phyloP scores from a whole-genome alignment of 768 basidiomycete genomes.

The Lentinus tigrinus region DNA sequence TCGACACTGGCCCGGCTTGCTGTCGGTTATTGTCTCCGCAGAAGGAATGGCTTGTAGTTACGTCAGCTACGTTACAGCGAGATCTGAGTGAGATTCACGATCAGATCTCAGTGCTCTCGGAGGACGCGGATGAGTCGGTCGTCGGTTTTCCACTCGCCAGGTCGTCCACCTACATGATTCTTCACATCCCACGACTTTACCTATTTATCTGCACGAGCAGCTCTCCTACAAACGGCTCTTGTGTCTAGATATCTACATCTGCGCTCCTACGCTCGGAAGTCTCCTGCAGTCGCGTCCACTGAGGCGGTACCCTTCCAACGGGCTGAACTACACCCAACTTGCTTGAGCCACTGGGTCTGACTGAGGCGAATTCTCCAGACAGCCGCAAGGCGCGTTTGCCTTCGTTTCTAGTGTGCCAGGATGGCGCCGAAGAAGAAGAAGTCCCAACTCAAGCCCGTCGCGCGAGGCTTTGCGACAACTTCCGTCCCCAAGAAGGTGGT shows the following conservation, averaged over 20 bases:
- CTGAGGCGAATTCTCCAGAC: not conserved
- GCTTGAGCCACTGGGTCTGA: not conserved
- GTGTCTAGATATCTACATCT: not conserved
- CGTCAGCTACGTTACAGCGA: slow-evolving; percentile 4
- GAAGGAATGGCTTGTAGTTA: not conserved
- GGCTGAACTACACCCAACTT: not conserved
- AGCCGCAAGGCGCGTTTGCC: slow-evolving; percentile 5
- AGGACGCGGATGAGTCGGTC: not conserved
- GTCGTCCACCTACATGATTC: slow-evolving; percentile 10
- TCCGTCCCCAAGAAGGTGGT: slow-evolving; percentile 77
- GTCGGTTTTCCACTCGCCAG: not conserved
- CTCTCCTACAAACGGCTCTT: slow-evolving; percentile 6
- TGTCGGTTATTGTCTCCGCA: too few species aligned
- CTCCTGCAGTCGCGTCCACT: not conserved
- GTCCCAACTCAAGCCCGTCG: slow-evolving; percentile 71
- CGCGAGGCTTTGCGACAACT: slow-evolving; percentile 77
- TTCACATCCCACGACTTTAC: not conserved
- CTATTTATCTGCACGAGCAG: slow-evolving; percentile 16
- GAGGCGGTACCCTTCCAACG: not conserved
- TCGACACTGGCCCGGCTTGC: too few species aligned
- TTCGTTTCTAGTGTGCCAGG: slow-evolving; percentile 2
- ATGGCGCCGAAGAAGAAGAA: slow-evolving; percentile 85
- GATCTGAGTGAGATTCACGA: not conserved
- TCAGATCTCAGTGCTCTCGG: slow-evolving; percentile 3
- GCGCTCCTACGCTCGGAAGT: not conserved